Evolutionary conservation across 73 alveolate species (phyloP).

Genomic region (Tetrahymena thermophila): DNA sequence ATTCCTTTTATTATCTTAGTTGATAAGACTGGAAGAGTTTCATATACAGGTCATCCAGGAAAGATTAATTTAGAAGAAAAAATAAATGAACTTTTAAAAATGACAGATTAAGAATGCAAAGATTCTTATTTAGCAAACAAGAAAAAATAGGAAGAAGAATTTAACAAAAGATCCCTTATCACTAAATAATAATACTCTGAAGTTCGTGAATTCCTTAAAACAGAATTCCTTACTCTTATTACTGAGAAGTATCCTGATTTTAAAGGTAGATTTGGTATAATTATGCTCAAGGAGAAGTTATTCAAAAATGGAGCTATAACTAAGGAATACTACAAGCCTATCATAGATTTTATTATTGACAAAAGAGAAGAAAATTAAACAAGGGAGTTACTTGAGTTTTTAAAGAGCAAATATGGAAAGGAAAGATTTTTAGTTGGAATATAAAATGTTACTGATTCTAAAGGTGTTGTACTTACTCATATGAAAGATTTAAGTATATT

Average conservation of each 20-base stretch:
- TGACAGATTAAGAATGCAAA: conserved; percentile 5
- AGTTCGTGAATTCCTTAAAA: neutral
- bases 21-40: conserved; percentile 16
- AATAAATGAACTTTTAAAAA: neutral
- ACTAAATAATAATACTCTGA: neutral
- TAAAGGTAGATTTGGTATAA: conserved; percentile 7
- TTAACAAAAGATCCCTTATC: neutral
- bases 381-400: neutral
- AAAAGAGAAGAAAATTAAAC: neutral
- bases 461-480: neutral
- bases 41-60: conserved; percentile 22
- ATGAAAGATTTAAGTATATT: neutral
- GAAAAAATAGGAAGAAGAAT: neutral
- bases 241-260: neutral
- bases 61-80: conserved; percentile 3
- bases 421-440: neutral
- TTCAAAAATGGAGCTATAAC: neutral
- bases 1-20: conserved; percentile 23
- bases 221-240: neutral
- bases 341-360: neutral
- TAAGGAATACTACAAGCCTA: neutral
- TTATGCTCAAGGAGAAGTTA: neutral
- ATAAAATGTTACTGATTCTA: neutral
- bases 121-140: neutral
- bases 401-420: neutral